phyloP scores from a whole-genome alignment of 345 rosid species.

The Arabis alpina region DNA sequence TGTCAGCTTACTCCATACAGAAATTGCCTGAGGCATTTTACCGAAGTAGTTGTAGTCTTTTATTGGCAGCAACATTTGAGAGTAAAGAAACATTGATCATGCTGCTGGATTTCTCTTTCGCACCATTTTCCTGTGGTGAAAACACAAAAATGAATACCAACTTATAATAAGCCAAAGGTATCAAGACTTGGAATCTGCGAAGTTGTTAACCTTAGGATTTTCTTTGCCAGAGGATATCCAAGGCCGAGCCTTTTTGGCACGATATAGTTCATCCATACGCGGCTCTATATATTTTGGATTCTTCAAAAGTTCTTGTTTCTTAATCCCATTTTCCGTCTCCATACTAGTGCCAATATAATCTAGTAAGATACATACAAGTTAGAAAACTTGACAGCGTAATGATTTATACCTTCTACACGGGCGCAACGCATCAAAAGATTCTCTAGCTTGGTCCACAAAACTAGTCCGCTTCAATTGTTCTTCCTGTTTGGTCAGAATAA shows the following conservation, averaged over 20 bases:
- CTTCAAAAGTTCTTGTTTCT: constrained; percentile 56
- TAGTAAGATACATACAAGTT: constrained; percentile 7
- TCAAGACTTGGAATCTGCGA: constrained; percentile 8
- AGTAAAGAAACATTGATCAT: constrained; percentile 55
- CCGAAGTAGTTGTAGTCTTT: constrained; percentile 56
- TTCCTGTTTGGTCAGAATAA: constrained; percentile 43
- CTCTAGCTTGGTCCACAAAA: constrained; percentile 57
- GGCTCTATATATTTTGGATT: constrained; percentile 70
- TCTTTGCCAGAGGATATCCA: constrained; percentile 62
- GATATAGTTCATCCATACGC: constrained; percentile 75
- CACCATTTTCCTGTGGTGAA: constrained; percentile 55
- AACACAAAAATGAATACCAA: constrained; percentile 15
- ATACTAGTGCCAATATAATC: constrained; percentile 30
- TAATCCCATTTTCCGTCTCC: constrained; percentile 50
- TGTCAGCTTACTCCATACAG: constrained; percentile 6
- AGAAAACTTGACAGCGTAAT: not conserved
- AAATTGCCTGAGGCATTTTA: constrained; percentile 38
- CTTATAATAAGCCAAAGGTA: constrained; percentile 3
- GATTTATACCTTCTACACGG: constrained; percentile 50
- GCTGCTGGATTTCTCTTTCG: constrained; percentile 50
- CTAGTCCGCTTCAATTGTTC: constrained; percentile 74
- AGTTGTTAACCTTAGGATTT: constrained; percentile 57
- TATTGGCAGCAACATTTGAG: constrained; percentile 61
- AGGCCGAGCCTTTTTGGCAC: constrained; percentile 75
- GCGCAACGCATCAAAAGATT: constrained; percentile 50